Conservation (phyloP, 2,329 filamentous ascomycete genomes). For the Fusarium austroafricanum region DNA sequence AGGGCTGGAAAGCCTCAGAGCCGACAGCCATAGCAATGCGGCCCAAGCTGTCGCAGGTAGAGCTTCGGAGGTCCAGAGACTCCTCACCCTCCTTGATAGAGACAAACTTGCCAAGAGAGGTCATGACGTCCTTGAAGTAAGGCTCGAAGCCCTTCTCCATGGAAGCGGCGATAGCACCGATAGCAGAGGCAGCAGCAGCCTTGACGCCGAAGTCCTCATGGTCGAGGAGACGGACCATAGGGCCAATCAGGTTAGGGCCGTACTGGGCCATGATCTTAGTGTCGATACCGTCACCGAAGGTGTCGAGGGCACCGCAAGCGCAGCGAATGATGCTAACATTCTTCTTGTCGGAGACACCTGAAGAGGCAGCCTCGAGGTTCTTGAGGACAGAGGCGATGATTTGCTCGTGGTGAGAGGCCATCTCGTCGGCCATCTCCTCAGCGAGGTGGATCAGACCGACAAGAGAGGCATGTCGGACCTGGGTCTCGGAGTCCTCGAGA, state of each 20-base stretch:
- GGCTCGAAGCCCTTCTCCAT: constrained; percentile 85
- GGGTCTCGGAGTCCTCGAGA: constrained; percentile 83
- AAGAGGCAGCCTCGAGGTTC: constrained; percentile 86
- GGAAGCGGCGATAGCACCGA: constrained; percentile 90
- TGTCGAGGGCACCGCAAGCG: constrained; percentile 90
- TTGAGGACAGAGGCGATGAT: constrained; percentile 87
- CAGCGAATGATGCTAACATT: constrained; percentile 89
- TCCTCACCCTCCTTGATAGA: constrained; percentile 89
- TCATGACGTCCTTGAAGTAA: constrained; percentile 94
- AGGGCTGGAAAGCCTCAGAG: constrained; percentile 86
- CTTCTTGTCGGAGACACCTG: constrained; percentile 76
- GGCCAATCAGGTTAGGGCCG: constrained; percentile 82
- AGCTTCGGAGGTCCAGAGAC: constrained; percentile 88
- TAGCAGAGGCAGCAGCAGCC: constrained; percentile 86
- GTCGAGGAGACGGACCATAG: constrained; percentile 84
- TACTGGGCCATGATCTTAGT: constrained; percentile 80
- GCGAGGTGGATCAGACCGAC: constrained; percentile 90
- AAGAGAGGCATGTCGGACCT: constrained; percentile 87
- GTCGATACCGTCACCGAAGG: constrained; percentile 90
- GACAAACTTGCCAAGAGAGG: constrained; percentile 85
- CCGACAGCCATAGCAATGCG: constrained; percentile 93
- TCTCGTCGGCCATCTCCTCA: constrained; percentile 92
- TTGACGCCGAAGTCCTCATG: constrained; percentile 92
- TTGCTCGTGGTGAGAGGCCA: constrained; percentile 84
- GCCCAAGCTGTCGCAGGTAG: constrained; percentile 92